phyloP scores from a whole-genome alignment of 2,329 filamentous ascomycete genomes.

The Sclerotinia nivalis region DNA sequence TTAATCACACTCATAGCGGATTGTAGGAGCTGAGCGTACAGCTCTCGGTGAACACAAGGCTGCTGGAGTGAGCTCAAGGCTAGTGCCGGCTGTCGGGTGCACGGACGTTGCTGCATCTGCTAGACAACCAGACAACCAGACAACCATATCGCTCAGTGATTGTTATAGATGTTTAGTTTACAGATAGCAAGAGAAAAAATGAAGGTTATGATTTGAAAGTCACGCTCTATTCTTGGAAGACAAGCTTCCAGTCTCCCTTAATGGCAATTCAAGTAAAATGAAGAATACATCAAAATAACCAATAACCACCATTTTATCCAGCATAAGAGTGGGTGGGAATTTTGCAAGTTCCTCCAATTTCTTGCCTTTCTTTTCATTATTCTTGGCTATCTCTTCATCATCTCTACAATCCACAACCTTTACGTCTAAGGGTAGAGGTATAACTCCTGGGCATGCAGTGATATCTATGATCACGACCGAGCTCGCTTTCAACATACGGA shows the following conservation, averaged over 20 bases:
- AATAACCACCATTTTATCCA: not conserved
- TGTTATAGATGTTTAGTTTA: not conserved
- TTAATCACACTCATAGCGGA: constrained; percentile 17
- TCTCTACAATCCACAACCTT: not conserved
- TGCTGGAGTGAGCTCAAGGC: constrained; percentile 21
- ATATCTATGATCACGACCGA: not conserved
- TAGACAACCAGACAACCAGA: not conserved
- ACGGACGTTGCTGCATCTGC: not conserved
- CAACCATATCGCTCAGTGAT: not conserved
- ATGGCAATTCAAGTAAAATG: not conserved
- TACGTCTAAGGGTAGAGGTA: not conserved
- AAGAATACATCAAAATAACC: not conserved
- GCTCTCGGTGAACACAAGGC: constrained; percentile 17
- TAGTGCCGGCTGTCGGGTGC: constrained; percentile 11
- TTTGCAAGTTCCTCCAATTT: not conserved
- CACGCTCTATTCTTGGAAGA: constrained; percentile 1
- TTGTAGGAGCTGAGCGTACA: not conserved
- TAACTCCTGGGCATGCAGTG: not conserved
- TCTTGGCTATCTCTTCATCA: not conserved
- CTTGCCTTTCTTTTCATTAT: not conserved
- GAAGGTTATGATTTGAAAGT: not conserved
- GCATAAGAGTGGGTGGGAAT: not conserved
- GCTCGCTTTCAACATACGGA: not conserved
- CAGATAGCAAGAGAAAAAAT: not conserved
- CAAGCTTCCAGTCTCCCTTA: not conserved